Percentiles rank a stretch among this genome's conserved stretches.
These are phyloP conservation scores for Pittosporum tobira DNA, from an alignment of 129 eudicot genomes.

Conservation along the genomic window DNA sequence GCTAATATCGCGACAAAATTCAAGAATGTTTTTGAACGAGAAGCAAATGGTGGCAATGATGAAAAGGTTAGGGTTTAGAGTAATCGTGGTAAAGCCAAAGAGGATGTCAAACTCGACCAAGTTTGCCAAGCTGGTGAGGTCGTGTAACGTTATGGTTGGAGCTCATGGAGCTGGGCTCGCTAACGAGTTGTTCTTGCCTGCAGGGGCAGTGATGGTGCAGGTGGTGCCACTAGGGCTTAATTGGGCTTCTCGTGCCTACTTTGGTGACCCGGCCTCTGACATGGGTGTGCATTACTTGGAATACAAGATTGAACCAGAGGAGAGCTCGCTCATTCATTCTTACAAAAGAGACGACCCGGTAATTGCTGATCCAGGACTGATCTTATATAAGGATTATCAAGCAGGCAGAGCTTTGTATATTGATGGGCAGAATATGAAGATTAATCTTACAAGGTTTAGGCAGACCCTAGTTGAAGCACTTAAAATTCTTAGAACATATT, in stretches of 20 bases:
- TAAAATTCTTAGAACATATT: slow-evolving; percentile 23
- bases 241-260: slow-evolving; percentile 27
- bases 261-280: slow-evolving; percentile 25
- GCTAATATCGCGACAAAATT: slow-evolving; percentile 37
- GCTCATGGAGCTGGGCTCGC: slow-evolving; percentile 39
- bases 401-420: slow-evolving; percentile 38
- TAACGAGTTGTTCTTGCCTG: slow-evolving; percentile 20
- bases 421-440: slow-evolving; percentile 33
- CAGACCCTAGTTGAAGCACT: slow-evolving; percentile 37
- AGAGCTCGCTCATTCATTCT: slow-evolving; percentile 28
- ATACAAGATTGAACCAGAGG: slow-evolving; percentile 31
- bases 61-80: slow-evolving; percentile 46
- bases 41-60: slow-evolving; percentile 43
- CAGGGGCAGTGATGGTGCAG: slow-evolving; percentile 30
- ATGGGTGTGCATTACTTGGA: slow-evolving; percentile 31
- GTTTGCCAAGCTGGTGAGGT: slow-evolving; percentile 28
- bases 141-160: slow-evolving; percentile 30
- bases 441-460: slow-evolving; percentile 35
- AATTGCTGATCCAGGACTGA: slow-evolving; percentile 19
- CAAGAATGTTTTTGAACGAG: slow-evolving; percentile 47
- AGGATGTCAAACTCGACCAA: slow-evolving; percentile 25
- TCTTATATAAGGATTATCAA: slow-evolving; percentile 22
- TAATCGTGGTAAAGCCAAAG: slow-evolving; percentile 26
- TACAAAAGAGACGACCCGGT: slow-evolving; percentile 35
- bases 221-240: slow-evolving; percentile 28